These are phyloP conservation scores for Coccomyxa subellipsoidea DNA, from an alignment of 163 green algal genomes.

Conservation along the genomic window DNA sequence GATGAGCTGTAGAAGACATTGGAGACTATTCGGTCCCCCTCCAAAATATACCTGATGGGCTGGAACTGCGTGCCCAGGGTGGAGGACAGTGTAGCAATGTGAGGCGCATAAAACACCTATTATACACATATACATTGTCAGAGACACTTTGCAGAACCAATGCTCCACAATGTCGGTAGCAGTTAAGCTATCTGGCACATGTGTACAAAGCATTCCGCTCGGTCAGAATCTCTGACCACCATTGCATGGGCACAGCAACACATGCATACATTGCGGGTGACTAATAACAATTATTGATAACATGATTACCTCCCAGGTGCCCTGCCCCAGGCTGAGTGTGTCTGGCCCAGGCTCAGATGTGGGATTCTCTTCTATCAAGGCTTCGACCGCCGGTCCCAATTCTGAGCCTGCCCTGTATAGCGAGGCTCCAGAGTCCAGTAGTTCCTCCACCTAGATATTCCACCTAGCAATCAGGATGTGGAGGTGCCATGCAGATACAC, in stretches of 20 bases:
- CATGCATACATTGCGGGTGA: too few species aligned
- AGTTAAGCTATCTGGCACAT: too few species aligned
- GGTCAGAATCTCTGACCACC: too few species aligned
- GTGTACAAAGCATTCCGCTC: too few species aligned
- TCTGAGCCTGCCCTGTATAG: background rate
- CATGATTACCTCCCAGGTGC: conserved; percentile 15
- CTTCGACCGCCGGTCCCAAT: background rate
- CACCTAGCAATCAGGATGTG: too few species aligned
- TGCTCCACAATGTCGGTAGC: too few species aligned
- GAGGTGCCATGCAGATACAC: too few species aligned
- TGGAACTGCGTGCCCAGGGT: conserved; percentile 21
- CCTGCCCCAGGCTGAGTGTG: background rate
- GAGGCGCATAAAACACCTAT: conserved; percentile 39
- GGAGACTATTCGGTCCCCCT: background rate
- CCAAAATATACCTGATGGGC: conserved; percentile 34
- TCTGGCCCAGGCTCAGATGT: background rate
- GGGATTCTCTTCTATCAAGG: background rate
- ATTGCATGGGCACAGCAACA: too few species aligned
- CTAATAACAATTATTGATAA: too few species aligned
- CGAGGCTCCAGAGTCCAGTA: background rate
- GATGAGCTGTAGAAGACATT: conserved; percentile 32
- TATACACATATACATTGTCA: background rate
- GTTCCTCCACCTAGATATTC: background rate
- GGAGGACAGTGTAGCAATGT: conserved; percentile 25
- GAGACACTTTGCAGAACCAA: too few species aligned